These are phyloP conservation scores for Suhomyces prunicola DNA, from an alignment of 805 yeast species.

Conservation along the genomic window DNA sequence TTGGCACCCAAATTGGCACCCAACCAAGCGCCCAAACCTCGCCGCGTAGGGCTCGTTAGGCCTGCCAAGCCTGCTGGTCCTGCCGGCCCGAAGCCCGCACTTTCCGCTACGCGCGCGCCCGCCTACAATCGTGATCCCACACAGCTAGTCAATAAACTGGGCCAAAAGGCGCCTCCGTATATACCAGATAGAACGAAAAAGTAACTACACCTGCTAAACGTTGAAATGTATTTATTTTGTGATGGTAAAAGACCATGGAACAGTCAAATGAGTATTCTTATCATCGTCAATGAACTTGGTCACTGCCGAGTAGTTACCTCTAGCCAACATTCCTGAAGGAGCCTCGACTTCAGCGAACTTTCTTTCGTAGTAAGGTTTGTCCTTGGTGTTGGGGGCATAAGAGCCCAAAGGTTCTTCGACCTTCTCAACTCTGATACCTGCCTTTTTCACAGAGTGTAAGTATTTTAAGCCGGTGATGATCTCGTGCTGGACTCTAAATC, in stretches of 20 bases:
- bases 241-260: conserved; percentile 86
- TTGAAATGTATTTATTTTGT: conserved; percentile 45
- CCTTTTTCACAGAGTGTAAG: conserved; percentile 78
- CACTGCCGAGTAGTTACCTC: conserved; percentile 79
- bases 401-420: conserved; percentile 87
- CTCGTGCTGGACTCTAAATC: conserved; percentile 84
- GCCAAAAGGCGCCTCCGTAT: conserved; percentile 30
- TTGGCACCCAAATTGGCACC: not conserved
- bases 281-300: conserved; percentile 89
- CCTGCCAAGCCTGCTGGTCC: not conserved
- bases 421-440: conserved; percentile 84
- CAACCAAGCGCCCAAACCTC: not conserved
- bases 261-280: conserved; percentile 62
- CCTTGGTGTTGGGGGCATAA: conserved; percentile 82
- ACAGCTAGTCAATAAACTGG: not conserved
- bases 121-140: not conserved
- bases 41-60: not conserved
- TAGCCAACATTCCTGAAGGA: conserved; percentile 83
- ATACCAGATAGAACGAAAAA: conserved; percentile 24
- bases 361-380: conserved; percentile 71
- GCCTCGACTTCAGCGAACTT: conserved; percentile 67
- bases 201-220: not conserved
- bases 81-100: not conserved
- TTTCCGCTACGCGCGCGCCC: not conserved
- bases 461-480: conserved; percentile 88